Conservation (phyloP, 1,139 yeast species). For the Komagataea norvegica region DNA sequence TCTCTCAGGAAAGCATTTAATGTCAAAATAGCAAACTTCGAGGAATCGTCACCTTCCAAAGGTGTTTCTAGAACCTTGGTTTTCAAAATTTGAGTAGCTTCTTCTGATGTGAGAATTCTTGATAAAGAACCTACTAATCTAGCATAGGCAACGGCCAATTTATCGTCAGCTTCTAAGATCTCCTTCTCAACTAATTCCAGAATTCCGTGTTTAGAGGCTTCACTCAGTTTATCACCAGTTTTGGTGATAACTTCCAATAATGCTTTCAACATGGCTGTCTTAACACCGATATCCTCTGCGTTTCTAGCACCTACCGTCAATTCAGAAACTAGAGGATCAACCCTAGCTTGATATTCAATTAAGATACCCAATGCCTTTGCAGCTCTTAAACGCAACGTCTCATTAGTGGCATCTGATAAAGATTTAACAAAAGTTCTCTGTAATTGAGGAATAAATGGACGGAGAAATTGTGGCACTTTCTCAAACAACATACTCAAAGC, state of each 20-base stretch:
- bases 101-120: slow-evolving; percentile 59
- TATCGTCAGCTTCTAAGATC: slow-evolving; percentile 49
- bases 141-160: slow-evolving; percentile 71
- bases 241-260: slow-evolving; percentile 75
- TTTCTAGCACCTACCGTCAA: slow-evolving; percentile 70
- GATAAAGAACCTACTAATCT: slow-evolving; percentile 73
- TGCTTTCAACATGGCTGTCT: slow-evolving; percentile 82
- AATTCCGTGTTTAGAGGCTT: slow-evolving; percentile 63
- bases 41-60: slow-evolving; percentile 35
- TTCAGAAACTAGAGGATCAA: slow-evolving; percentile 87
- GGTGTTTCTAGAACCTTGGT: slow-evolving; percentile 51
- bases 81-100: slow-evolving; percentile 56
- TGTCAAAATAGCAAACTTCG: slow-evolving; percentile 64
- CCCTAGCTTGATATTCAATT: slow-evolving; percentile 86
- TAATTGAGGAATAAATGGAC: slow-evolving; percentile 95
- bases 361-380: slow-evolving; percentile 85
- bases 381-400: slow-evolving; percentile 74
- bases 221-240: slow-evolving; percentile 76
- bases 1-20: slow-evolving; percentile 77
- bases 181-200: slow-evolving; percentile 76
- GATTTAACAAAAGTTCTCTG: slow-evolving; percentile 96
- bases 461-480: slow-evolving; percentile 84
- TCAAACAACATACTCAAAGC: slow-evolving; percentile 75
- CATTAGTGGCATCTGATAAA: slow-evolving; percentile 70
- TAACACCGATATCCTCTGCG: slow-evolving; percentile 59